Conservation (phyloP, 257 asterid species). For the Prunella vulgaris region DNA sequence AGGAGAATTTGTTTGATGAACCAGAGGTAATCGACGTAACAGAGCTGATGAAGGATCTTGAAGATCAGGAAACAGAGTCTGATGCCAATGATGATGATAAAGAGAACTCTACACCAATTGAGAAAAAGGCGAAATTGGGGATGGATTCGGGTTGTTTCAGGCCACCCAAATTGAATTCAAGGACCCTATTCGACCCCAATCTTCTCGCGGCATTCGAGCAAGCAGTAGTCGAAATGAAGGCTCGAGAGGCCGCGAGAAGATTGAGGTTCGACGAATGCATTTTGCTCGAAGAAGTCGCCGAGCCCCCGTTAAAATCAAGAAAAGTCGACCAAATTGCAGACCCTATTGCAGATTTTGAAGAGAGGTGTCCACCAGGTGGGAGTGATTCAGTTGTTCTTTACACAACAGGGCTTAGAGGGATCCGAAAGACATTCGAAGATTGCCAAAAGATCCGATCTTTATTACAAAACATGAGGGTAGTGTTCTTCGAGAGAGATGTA, state of each 20-base stretch:
- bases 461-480: conserved; percentile 49
- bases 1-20: conserved; percentile 30
- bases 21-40: conserved; percentile 56
- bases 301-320: conserved; percentile 48
- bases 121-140: background rate
- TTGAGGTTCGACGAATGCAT: conserved; percentile 23
- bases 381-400: conserved; percentile 56
- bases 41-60: conserved; percentile 76
- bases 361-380: conserved; percentile 84
- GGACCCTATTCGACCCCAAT: conserved; percentile 63
- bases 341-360: conserved; percentile 50
- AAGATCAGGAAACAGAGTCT: conserved; percentile 41
- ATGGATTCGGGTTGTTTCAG: conserved; percentile 30
- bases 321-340: conserved; percentile 34
- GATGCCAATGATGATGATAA: conserved; percentile 39
- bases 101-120: conserved; percentile 49
- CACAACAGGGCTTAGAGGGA: conserved; percentile 89
- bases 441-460: conserved; percentile 62
- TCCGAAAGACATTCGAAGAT: conserved; percentile 78
- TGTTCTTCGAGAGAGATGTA: conserved; percentile 72
- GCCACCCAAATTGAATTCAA: conserved; percentile 60
- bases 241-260: conserved; percentile 51
- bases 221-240: conserved; percentile 61
- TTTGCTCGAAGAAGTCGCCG: conserved; percentile 25
- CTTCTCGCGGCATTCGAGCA: conserved; percentile 69